These are phyloP conservation scores for Talaromyces sp. DNA, from an alignment of 2,329 filamentous ascomycete species.

Conservation along the genomic window DNA sequence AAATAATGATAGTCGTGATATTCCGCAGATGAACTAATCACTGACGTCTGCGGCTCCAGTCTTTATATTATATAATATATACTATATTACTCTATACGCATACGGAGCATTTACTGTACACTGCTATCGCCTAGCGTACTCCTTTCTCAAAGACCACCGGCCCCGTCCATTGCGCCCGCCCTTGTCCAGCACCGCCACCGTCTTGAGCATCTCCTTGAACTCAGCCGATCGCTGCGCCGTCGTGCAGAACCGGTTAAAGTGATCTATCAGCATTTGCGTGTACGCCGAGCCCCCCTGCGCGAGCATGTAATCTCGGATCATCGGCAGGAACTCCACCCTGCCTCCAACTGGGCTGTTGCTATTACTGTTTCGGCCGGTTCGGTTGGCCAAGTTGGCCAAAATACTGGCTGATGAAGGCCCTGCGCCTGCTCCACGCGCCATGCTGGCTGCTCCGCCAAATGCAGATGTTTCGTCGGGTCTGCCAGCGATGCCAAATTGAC, in stretches of 20 bases:
- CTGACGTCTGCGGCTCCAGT: background rate
- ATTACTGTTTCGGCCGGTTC: conserved; percentile 11
- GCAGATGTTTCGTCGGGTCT: conserved; percentile 52
- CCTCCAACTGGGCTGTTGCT: conserved; percentile 37
- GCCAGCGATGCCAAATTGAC: conserved; percentile 71
- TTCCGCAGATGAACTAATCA: background rate
- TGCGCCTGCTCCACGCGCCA: conserved; percentile 26
- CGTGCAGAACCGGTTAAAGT: conserved; percentile 77
- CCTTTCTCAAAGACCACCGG: conserved; percentile 56
- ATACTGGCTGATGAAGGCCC: conserved; percentile 38
- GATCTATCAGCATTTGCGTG: conserved; percentile 80
- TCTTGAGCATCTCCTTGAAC: conserved; percentile 75
- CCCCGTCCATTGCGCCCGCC: conserved; percentile 45
- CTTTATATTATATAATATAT: too few species aligned
- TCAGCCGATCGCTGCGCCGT: conserved; percentile 64
- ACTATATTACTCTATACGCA: too few species aligned
- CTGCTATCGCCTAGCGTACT: conserved; percentile 34
- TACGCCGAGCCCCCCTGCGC: conserved; percentile 72
- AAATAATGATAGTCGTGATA: background rate
- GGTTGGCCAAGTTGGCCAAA: conserved; percentile 32
- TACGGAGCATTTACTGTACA: too few species aligned
- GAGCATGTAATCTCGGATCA: conserved; percentile 75
- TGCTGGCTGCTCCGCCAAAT: conserved; percentile 32
- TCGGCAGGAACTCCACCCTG: conserved; percentile 63
- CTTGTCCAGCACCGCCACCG: conserved; percentile 66